A percentile compares a stretch with the other conserved stretches of the same genome.
phyloP scores from a whole-genome alignment of 257 asterid species.

The Solanum lignicaule region DNA sequence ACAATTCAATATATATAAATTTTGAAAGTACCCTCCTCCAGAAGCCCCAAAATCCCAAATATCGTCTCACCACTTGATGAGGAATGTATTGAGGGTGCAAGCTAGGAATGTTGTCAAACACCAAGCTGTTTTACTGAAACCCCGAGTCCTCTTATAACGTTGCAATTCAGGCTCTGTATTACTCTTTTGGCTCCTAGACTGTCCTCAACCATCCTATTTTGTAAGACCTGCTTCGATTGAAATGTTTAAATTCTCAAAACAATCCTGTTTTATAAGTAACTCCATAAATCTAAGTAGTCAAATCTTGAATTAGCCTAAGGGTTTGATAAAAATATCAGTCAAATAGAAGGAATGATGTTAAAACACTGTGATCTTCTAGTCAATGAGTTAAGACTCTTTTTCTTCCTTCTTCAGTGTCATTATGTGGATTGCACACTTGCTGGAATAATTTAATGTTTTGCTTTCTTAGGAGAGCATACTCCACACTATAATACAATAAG shows the following conservation, averaged over 20 bases:
- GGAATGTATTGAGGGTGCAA: neutral
- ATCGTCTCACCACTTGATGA: neutral
- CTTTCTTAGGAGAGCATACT: neutral
- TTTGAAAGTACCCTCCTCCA: neutral
- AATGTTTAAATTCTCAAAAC: neutral
- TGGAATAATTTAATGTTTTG: constrained; percentile 7
- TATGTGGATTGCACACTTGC: constrained; percentile 27
- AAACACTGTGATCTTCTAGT: neutral
- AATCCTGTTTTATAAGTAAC: neutral
- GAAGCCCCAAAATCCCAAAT: neutral
- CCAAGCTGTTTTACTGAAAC: neutral
- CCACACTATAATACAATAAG: neutral
- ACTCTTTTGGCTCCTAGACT: neutral
- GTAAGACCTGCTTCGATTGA: neutral
- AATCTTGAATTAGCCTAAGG: neutral
- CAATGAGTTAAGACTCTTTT: neutral
- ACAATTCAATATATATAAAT: neutral
- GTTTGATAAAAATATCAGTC: neutral
- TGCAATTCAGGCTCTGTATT: neutral
- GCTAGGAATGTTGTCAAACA: neutral
- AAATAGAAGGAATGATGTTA: neutral
- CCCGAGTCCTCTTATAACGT: neutral
- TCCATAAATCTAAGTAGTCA: neutral
- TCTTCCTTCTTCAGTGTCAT: neutral
- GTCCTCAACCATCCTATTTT: neutral